Conservation (phyloP, 148 eudicot genomes). For the Mesembryanthemum crystallinum region DNA sequence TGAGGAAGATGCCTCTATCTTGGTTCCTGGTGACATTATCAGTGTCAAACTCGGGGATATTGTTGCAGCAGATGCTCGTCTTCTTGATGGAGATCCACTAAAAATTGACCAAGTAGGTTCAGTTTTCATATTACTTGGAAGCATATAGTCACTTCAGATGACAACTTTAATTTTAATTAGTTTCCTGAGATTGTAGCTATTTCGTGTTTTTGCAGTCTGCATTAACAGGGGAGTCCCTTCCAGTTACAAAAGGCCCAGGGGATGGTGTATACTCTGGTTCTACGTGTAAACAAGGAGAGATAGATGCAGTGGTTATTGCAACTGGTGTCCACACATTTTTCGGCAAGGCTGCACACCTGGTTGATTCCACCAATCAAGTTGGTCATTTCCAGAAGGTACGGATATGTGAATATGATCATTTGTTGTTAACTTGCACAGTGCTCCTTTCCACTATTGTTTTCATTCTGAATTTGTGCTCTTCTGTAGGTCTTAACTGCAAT, state of each 20-base stretch:
- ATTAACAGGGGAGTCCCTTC: conserved; percentile 94
- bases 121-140: background rate
- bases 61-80: conserved; percentile 95
- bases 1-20: conserved; percentile 83
- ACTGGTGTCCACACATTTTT: conserved; percentile 99
- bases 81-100: conserved; percentile 94
- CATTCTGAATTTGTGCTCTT: conserved; percentile 12
- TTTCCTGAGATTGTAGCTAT: conserved; percentile 17
- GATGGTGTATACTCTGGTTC: conserved; percentile 98
- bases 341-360: conserved; percentile 98
- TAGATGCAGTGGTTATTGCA: conserved; percentile 94
- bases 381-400: conserved; percentile 96
- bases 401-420: conserved; percentile 4
- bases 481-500: conserved; percentile 90
- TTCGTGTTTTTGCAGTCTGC: conserved; percentile 64
- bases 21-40: conserved; percentile 91
- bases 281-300: conserved; percentile 97
- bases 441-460: background rate
- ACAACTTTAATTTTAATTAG: background rate
- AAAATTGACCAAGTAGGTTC: conserved; percentile 85
- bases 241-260: conserved; percentile 96
- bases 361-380: conserved; percentile 90
- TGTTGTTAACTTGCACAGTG: background rate
- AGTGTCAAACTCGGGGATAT: conserved; percentile 96
- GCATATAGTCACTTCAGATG: background rate